Evolutionary conservation across 2,329 filamentous ascomycete species (phyloP), one percentile per base, ranked within the genome.

Genomic region (Fusarium sterilihyphosum): DNA sequence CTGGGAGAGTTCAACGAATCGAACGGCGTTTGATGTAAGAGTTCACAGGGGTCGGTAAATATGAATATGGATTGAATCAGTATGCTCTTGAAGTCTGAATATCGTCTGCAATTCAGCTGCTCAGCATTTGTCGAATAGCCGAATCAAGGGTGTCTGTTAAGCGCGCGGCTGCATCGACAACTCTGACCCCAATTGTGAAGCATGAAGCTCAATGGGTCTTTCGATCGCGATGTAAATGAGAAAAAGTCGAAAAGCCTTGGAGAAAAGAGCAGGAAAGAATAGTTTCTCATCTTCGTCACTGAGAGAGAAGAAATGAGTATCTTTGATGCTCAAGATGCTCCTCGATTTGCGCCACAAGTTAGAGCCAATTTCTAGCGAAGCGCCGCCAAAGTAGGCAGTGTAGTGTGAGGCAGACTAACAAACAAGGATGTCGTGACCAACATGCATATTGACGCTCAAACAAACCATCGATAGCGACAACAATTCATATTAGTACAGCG

Each of bases 31-130:
- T 49, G 26, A 49, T 4, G 4, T 0, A 17, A 2, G 14, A 22
- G 4, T 8, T 8, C 20, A 17, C 4, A 17, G 2, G 20, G 20
- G 10, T 31, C 26, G 1, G 22, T 16, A 31, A 22, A 16, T 8
- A 22, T 10, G 3, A 22, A 22, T 8, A 16, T 47, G 3, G 13
- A 5, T 11, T 0, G 20, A 14, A 2, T 5, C 10, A 7, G 0
- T 2, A 29, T 47, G 44, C 11, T 47, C 13, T 29, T 47, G 8
- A 10, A 3, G 12, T 5, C 10, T 14, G 2, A 29, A 14, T 29
- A 22, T 7, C 6, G 13, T 43, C 44, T 47, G 6, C 4, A 47
- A 6, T 22, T 22, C 26, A 29, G 20, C 20, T 31, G 18, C 20
- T 31, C 26, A 22, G 20, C 10, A 31, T 49, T 49, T n/a, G 10